Conservation (phyloP, 1,284 basidiomycete genomes). For the Filobasidium uniguttulatum region DNA sequence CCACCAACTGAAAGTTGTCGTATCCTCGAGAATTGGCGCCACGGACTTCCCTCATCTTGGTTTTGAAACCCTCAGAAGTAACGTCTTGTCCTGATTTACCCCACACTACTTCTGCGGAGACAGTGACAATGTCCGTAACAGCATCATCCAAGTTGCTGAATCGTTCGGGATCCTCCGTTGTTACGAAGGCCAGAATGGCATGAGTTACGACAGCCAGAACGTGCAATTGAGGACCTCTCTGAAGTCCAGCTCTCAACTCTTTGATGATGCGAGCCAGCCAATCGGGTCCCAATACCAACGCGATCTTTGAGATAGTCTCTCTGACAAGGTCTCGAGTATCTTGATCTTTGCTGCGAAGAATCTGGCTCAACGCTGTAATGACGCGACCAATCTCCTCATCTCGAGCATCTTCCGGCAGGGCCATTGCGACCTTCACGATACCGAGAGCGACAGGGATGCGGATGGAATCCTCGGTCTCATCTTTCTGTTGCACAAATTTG, state of each 20-base stretch:
- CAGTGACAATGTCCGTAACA: constrained; percentile 60
- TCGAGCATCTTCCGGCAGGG: constrained; percentile 58
- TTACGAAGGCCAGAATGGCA: constrained; percentile 66
- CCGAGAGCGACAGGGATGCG: constrained; percentile 82
- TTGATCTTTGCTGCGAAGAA: constrained; percentile 81
- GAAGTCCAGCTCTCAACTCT: constrained; percentile 68
- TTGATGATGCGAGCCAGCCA: constrained; percentile 62
- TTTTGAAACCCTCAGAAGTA: constrained; percentile 79
- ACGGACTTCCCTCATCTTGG: constrained; percentile 81
- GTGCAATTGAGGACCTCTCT: constrained; percentile 87
- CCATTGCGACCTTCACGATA: constrained; percentile 67
- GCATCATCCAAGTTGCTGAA: constrained; percentile 62
- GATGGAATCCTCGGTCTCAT: constrained; percentile 68
- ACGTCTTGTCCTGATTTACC: constrained; percentile 87
- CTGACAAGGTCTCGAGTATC: constrained; percentile 82
- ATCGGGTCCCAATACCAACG: constrained; percentile 54
- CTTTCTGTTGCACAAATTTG: constrained; percentile 63
- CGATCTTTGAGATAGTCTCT: constrained; percentile 73
- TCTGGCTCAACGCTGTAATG: constrained; percentile 71
- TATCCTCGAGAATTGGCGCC: constrained; percentile 63
- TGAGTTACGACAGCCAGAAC: constrained; percentile 78
- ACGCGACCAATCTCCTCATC: constrained; percentile 63
- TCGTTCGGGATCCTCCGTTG: constrained; percentile 43
- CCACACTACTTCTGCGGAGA: constrained; percentile 87
- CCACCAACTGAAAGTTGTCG: constrained; percentile 70